Conservation (phyloP, 305 asterid genomes). For the Fraxinus ornus region DNA sequence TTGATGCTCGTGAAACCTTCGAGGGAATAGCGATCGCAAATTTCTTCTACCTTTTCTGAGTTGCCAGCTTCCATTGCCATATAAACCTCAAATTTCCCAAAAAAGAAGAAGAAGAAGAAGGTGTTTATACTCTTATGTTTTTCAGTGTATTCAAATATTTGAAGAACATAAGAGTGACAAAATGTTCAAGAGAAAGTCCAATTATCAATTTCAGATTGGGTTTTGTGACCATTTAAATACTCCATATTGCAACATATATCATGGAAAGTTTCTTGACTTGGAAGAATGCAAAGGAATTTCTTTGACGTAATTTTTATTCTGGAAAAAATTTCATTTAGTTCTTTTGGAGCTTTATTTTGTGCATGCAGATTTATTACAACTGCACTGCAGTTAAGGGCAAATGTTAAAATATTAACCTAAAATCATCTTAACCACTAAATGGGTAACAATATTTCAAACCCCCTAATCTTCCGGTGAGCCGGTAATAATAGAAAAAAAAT, state of each 20-base stretch:
- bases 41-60: conserved; percentile 86
- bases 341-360: neutral
- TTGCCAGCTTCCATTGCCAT: conserved; percentile 98
- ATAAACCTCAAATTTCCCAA: conserved; percentile 60
- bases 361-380: neutral
- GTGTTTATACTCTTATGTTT: neutral
- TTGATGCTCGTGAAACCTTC: conserved; percentile 63
- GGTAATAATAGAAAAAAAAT: neutral
- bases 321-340: neutral
- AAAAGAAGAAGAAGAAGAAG: neutral
- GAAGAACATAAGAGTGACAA: neutral
- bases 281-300: neutral
- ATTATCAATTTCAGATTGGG: conserved; percentile 2
- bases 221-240: conserved; percentile 12
- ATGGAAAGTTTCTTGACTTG: neutral
- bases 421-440: neutral
- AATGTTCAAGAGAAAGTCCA: conserved; percentile 11
- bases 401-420: neutral
- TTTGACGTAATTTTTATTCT: neutral
- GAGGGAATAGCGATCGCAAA: conserved; percentile 70
- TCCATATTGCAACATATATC: neutral
- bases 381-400: neutral
- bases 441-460: neutral
- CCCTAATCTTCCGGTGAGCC: neutral
- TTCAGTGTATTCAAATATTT: conserved; percentile 1